These are phyloP conservation scores for Domatiomyces globalis DNA, from an alignment of 2,329 filamentous ascomycete species.

Conservation along the genomic window DNA sequence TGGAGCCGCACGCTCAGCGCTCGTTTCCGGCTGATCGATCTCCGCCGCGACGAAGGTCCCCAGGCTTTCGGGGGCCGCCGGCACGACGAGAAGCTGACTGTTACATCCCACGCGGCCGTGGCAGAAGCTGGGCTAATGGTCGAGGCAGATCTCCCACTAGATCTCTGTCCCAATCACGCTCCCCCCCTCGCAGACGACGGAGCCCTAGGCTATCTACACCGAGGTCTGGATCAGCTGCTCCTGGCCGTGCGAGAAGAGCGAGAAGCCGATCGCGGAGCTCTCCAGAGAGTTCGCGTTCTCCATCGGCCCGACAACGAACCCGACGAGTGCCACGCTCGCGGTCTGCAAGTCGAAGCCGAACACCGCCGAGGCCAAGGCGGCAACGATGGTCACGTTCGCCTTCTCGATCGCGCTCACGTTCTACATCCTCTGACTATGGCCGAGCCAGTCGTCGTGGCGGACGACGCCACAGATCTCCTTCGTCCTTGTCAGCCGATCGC, in stretches of 20 bases:
- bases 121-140: conserved; percentile 21
- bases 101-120: conserved; percentile 38
- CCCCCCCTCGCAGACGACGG: conserved; percentile 17
- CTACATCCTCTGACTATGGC: conserved; percentile 23
- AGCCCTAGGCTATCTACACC: conserved; percentile 22
- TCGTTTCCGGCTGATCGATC: conserved; percentile 37
- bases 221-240: conserved; percentile 3
- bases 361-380: conserved; percentile 20
- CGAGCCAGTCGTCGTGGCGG: conserved; percentile 19
- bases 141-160: conserved; percentile 27
- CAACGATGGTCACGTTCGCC: conserved; percentile 24
- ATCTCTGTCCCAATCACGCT: conserved; percentile 22
- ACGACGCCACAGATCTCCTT: conserved; percentile 32
- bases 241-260: neutral
- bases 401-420: conserved; percentile 28
- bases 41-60: conserved; percentile 36
- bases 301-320: conserved; percentile 16
- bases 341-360: conserved; percentile 26
- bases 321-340: conserved; percentile 13
- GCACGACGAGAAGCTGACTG: conserved; percentile 40
- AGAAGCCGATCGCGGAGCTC: neutral
- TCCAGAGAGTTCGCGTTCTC: conserved; percentile 19
- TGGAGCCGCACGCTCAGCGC: conserved; percentile 31
- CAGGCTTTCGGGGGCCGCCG: conserved; percentile 33
- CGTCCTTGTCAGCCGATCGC: conserved; percentile 29